A percentile compares a stretch with the other conserved stretches of the same genome.
Evolutionary conservation across 2,329 filamentous ascomycete genomes (phyloP).

Genomic region (Diaporthe ampelina): DNA sequence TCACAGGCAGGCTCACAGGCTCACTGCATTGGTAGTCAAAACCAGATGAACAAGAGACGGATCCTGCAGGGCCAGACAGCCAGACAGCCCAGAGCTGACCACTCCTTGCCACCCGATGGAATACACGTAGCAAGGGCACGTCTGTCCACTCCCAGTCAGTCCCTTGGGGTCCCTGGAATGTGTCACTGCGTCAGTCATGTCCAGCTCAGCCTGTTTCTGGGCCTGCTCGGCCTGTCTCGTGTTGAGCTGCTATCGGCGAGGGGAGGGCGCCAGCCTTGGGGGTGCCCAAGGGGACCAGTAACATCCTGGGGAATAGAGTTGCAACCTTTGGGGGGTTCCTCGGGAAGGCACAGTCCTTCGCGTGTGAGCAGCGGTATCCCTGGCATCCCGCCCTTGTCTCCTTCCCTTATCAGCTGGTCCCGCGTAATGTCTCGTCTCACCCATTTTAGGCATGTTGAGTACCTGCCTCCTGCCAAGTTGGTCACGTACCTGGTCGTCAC

Average conservation of each 20-base stretch:
- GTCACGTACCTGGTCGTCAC: constrained; percentile 4
- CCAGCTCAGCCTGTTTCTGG: constrained; percentile 27
- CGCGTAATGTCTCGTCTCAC: constrained; percentile 21
- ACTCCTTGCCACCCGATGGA: background rate
- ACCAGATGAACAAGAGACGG: background rate
- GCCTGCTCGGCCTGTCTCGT: constrained; percentile 27
- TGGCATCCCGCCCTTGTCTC: constrained; percentile 21
- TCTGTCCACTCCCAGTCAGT: background rate
- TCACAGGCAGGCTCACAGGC: background rate
- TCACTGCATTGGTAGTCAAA: no score
- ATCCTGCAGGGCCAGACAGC: background rate
- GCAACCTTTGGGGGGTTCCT: background rate
- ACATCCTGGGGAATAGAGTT: constrained; percentile 10
- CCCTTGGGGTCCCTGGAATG: background rate
- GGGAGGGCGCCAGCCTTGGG: background rate
- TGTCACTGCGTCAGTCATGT: constrained; percentile 31
- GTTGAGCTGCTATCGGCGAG: constrained; percentile 15
- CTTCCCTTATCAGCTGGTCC: constrained; percentile 36
- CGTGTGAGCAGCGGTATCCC: background rate
- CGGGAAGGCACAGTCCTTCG: constrained; percentile 31
- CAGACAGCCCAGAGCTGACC: no score
- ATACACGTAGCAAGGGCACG: constrained; percentile 17
- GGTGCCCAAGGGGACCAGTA: background rate
- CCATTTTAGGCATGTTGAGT: background rate
- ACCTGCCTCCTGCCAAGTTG: constrained; percentile 1